Percentiles rank a stretch among this genome's conserved stretches.
Conservation (phyloP, 257 asterid species). For the Anisodus tanguticus region DNA sequence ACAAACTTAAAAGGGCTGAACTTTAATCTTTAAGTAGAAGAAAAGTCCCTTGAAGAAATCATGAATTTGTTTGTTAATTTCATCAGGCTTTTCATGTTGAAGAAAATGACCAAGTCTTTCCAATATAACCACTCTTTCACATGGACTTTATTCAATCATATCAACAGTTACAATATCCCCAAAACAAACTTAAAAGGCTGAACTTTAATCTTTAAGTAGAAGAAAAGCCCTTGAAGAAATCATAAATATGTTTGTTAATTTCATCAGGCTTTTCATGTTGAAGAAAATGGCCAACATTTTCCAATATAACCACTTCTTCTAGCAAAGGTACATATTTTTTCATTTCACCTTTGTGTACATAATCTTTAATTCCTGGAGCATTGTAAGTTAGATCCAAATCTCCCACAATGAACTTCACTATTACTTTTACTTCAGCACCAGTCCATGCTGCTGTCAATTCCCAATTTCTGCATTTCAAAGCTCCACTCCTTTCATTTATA, state of each 20-base stretch:
- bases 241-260: constrained; percentile 41
- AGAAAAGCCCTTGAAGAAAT: constrained; percentile 36
- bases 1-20: background rate
- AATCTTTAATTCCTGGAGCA: constrained; percentile 49
- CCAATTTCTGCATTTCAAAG: constrained; percentile 49
- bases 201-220: background rate
- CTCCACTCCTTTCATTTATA: too few relatives aligned
- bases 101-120: constrained; percentile 48
- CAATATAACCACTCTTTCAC: constrained; percentile 40
- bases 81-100: too few relatives aligned
- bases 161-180: background rate
- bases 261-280: constrained; percentile 44
- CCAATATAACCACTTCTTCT: constrained; percentile 46
- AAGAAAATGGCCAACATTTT: constrained; percentile 52
- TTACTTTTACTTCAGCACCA: constrained; percentile 46
- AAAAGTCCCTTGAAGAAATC: constrained; percentile 35
- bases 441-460: constrained; percentile 63
- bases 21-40: background rate
- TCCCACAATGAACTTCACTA: constrained; percentile 54
- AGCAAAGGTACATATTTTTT: constrained; percentile 47
- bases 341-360: constrained; percentile 39
- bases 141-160: background rate
- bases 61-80: too few relatives aligned
- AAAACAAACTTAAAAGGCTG: background rate
- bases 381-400: constrained; percentile 47